Evolutionary conservation across 2,329 filamentous ascomycete genomes (phyloP).

Genomic region (Aureobasidium melanogenum): DNA sequence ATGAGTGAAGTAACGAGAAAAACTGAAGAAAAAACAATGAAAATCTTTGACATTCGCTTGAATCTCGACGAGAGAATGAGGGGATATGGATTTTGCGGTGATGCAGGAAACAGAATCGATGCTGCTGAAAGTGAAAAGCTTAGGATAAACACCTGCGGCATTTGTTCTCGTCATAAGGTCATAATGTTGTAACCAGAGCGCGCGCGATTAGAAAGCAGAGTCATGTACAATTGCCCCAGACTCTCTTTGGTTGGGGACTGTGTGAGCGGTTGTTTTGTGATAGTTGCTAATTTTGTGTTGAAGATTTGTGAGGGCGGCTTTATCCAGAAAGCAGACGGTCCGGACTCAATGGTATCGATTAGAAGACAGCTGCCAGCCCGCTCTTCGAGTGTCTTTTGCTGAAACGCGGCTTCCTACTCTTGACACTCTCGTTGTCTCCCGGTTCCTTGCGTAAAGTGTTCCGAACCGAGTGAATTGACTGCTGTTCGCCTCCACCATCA

Average conservation of each 20-base stretch:
- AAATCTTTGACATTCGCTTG: slow-evolving; percentile 5
- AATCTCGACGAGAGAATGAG: background rate
- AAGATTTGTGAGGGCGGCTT: background rate
- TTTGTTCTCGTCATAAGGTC: slow-evolving; percentile 10
- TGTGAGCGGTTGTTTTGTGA: background rate
- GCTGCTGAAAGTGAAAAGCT: background rate
- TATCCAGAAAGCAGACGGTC: background rate
- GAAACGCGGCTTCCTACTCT: slow-evolving; percentile 55
- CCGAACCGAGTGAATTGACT: slow-evolving; percentile 28
- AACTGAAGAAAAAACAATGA: background rate
- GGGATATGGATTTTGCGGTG: background rate
- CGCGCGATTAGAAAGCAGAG: background rate
- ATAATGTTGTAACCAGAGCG: slow-evolving; percentile 3
- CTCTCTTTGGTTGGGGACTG: background rate
- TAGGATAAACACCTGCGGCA: background rate
- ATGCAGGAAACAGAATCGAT: slow-evolving; percentile 5
- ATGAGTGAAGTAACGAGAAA: background rate
- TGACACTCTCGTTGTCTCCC: slow-evolving; percentile 42
- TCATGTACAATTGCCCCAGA: slow-evolving; percentile 2
- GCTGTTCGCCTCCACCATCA: slow-evolving; percentile 36
- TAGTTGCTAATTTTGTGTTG: slow-evolving; percentile 1
- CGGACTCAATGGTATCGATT: background rate
- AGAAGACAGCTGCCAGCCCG: slow-evolving; percentile 85
- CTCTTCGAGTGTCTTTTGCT: slow-evolving; percentile 92
- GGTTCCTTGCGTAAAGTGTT: slow-evolving; percentile 36